Conservation (phyloP, 1,284 basidiomycete species). For the Cystobasidium sp. region DNA sequence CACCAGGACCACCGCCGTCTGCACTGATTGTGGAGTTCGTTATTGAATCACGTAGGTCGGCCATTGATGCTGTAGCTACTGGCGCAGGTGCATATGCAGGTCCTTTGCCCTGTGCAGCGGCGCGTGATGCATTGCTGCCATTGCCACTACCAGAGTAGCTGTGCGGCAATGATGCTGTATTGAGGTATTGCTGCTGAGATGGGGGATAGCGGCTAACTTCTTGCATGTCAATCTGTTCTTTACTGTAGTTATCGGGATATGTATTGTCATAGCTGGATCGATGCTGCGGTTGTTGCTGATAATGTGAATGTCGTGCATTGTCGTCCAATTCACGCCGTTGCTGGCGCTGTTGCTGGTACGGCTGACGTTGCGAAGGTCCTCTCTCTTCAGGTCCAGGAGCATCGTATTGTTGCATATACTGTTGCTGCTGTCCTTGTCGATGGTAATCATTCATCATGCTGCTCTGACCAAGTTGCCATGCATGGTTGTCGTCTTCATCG, state of each 20-base stretch:
- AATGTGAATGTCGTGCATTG: neutral
- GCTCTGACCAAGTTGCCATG: neutral
- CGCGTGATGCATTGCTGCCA: neutral
- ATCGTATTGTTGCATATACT: conserved; percentile 2
- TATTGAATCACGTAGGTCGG: conserved; percentile 15
- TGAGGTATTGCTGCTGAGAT: conserved; percentile 8
- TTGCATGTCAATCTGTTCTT: conserved; percentile 12
- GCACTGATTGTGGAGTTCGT: conserved; percentile 1
- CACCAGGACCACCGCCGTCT: neutral
- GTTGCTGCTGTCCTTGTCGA: neutral
- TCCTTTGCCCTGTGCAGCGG: neutral
- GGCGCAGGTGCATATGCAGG: conserved; percentile 24
- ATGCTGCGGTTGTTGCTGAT: conserved; percentile 1
- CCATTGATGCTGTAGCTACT: conserved; percentile 21
- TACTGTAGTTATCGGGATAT: neutral
- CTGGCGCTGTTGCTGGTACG: neutral
- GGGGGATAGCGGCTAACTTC: conserved; percentile 18
- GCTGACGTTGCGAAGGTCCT: no score
- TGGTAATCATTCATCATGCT: neutral
- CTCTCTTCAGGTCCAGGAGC: neutral
- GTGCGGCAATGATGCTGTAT: conserved; percentile 3
- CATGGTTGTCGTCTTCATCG: neutral
- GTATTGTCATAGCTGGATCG: neutral
- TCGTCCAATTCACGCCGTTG: neutral
- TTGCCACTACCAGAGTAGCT: neutral